These are phyloP conservation scores for Chrysoporthe austroafricana DNA, from an alignment of 2,329 filamentous ascomycete species.

Conservation along the genomic window DNA sequence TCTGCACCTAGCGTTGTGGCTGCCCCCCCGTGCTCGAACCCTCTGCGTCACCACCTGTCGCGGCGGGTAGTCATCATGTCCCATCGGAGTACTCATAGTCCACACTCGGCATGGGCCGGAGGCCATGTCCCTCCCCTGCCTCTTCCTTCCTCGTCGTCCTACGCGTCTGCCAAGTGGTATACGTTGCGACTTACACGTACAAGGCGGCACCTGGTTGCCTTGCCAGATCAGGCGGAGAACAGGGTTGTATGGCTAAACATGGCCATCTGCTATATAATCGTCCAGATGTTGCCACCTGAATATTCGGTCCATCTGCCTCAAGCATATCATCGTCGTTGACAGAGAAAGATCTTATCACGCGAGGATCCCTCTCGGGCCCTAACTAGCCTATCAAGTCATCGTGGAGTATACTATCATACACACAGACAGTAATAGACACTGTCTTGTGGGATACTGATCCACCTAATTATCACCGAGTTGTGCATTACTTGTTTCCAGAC, in stretches of 20 bases:
- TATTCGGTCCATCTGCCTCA: slow-evolving; percentile 21
- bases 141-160: slow-evolving; percentile 9
- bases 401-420: slow-evolving; percentile 5
- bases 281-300: slow-evolving; percentile 28
- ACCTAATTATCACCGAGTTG: background rate
- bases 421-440: background rate
- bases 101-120: slow-evolving; percentile 21
- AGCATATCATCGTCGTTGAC: slow-evolving; percentile 17
- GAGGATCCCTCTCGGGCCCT: background rate
- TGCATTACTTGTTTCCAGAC: slow-evolving; percentile 14
- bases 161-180: slow-evolving; percentile 24
- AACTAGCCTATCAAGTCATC: slow-evolving; percentile 10
- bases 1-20: slow-evolving; percentile 1
- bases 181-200: slow-evolving; percentile 29
- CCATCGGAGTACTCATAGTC: slow-evolving; percentile 18
- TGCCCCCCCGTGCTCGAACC: background rate
- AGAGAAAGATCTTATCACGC: slow-evolving; percentile 1
- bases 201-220: slow-evolving; percentile 15
- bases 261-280: slow-evolving; percentile 22
- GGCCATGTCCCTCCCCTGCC: background rate
- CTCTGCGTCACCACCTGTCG: slow-evolving; percentile 29
- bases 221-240: slow-evolving; percentile 10
- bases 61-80: slow-evolving; percentile 28
- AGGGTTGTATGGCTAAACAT: background rate
- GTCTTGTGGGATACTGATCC: slow-evolving; percentile 7